These are phyloP conservation scores for Xylariales sp. DNA, from an alignment of 2,329 filamentous ascomycete genomes.

Conservation along the genomic window DNA sequence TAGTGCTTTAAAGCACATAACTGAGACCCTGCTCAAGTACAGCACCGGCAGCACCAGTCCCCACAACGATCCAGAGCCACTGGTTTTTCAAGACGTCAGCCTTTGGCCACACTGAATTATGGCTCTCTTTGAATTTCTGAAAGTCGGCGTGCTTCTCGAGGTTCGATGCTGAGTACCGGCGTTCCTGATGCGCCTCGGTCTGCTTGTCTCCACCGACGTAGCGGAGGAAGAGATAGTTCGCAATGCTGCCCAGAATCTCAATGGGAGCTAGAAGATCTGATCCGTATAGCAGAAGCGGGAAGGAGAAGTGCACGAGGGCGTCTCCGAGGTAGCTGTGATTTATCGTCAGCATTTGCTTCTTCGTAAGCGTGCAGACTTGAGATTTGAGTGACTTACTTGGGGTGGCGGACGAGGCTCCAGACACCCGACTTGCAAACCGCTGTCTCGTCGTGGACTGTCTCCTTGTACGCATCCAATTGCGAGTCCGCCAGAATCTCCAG, in stretches of 20 bases:
- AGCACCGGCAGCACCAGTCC: conserved; percentile 43
- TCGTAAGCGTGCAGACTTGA: too few relatives aligned
- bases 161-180: conserved; percentile 46
- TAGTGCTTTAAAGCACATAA: conserved; percentile 10
- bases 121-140: conserved; percentile 44
- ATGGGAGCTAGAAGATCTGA: conserved; percentile 50
- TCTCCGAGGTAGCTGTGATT: conserved; percentile 54
- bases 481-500: conserved; percentile 53
- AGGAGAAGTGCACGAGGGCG: conserved; percentile 52
- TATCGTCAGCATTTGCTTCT: too few relatives aligned
- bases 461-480: conserved; percentile 49
- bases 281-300: conserved; percentile 52
- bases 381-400: conserved; percentile 56
- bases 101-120: conserved; percentile 58
- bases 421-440: conserved; percentile 51
- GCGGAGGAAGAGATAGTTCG: conserved; percentile 56
- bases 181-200: conserved; percentile 47
- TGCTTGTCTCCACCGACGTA: conserved; percentile 51
- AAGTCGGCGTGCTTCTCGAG: conserved; percentile 49
- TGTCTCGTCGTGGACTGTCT: conserved; percentile 26
- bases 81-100: conserved; percentile 45
- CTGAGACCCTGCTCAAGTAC: conserved; percentile 34
- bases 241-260: conserved; percentile 48
- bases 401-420: conserved; percentile 57
- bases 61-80: conserved; percentile 51